Percentiles rank a stretch among this genome's conserved stretches.
These are phyloP conservation scores for Pleurotus giganteus DNA, from an alignment of 768 basidiomycete species.

Conservation along the genomic window DNA sequence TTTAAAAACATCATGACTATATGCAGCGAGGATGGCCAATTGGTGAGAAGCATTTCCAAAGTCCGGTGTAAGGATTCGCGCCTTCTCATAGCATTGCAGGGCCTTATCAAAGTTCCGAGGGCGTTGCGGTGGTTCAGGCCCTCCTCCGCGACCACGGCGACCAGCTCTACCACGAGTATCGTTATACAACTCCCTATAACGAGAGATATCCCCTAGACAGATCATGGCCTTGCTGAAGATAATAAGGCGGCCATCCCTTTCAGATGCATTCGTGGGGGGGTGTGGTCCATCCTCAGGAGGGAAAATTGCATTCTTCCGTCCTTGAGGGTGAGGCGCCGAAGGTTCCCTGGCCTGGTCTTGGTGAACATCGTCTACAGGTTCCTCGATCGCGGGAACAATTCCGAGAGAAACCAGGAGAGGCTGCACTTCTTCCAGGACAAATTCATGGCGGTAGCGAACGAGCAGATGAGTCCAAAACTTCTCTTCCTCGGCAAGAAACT, in stretches of 20 bases:
- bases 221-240: slow-evolving; percentile 86
- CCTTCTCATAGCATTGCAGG: slow-evolving; percentile 81
- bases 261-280: slow-evolving; percentile 42
- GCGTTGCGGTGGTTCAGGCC: slow-evolving; percentile 44
- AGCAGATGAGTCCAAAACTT: slow-evolving; percentile 88
- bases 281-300: slow-evolving; percentile 50
- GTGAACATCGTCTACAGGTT: slow-evolving; percentile 16
- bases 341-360: slow-evolving; percentile 20
- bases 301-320: slow-evolving; percentile 63
- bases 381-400: slow-evolving; percentile 43
- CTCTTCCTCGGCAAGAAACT: slow-evolving; percentile 88
- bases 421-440: slow-evolving; percentile 64
- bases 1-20: slow-evolving; percentile 77
- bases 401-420: slow-evolving; percentile 56
- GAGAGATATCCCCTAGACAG: slow-evolving; percentile 90
- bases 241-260: slow-evolving; percentile 64
- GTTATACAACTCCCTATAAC: slow-evolving; percentile 90
- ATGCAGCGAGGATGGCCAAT: slow-evolving; percentile 87
- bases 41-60: slow-evolving; percentile 97
- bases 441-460: slow-evolving; percentile 69
- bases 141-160: slow-evolving; percentile 48
- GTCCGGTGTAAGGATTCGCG: slow-evolving; percentile 75
- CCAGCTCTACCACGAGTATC: slow-evolving; percentile 62
- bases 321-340: slow-evolving; percentile 25
- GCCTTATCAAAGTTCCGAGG: slow-evolving; percentile 73